Base-by-base conservation (phyloP, 192 early-diverging fungal genomes). In the Tieghemiomyces parasiticus region DNA sequence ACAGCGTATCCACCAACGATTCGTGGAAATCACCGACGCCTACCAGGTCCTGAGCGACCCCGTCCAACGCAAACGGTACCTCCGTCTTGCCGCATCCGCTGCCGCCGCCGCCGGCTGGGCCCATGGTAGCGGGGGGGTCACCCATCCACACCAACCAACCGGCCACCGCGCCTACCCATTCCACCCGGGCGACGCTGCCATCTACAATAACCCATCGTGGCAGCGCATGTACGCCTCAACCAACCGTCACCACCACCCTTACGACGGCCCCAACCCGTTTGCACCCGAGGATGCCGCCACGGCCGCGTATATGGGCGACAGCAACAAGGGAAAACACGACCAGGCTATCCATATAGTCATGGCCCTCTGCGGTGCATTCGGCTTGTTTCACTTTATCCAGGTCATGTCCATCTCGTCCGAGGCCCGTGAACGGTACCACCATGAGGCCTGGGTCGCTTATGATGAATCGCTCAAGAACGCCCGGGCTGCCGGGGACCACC, bases 11-110 rank as follows among this genome's bases (percentile, higher is more conserved):
- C 26, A 58, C 22, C 22, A 34, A 8, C 55, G 55, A 14, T 58
- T 58, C 24, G 32, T 58, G 28, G 55, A 58, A 35, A 58, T 58
- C 24, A 58, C 3, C 55, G 55, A 58, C 22, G 55, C 55, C 34
- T 58, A 58, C 55, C 32, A 31, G 20, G 35, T 38, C 1, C 55
- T 58, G 16, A 8, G 34, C 19, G 26, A 58, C 33, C 55, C 55
- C 8, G 55, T 26, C 33, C n/a, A 35, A 35, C 55, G 55, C 24
- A 34, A 25, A 16, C 16, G 26, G n/a, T 58, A 58, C 55, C 55
- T 35, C n/a, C 31, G 55, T 1, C n/a, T 35, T n/a, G 31, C 33
- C 13, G 13, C 13, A 22, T 34, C 1, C n/a, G 33, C 9, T n/a
- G n/a, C 8, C 6, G 6, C 33, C 4, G 55, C 28, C 24, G 32